Base-by-base conservation (phyloP, 2,329 filamentous ascomycete genomes). In the Epicoccum nigrum region DNA sequence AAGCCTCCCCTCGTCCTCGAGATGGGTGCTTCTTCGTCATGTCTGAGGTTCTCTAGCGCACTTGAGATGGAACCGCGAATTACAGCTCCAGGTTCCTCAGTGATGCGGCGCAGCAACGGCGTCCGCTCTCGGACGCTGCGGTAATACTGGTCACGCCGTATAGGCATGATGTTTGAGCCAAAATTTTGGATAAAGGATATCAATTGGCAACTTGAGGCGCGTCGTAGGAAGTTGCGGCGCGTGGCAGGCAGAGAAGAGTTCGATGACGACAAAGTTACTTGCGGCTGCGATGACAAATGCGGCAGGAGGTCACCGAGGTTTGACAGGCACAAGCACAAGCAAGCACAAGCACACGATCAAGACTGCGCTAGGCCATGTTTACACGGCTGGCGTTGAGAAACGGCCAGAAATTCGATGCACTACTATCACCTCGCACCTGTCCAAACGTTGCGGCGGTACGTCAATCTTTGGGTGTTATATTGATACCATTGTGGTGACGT, bases 1-100 rank as follows among this genome's bases (percentile, higher is more conserved):
- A 79, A 57, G 6, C 58, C 48, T 17, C 69, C 70, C 34, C 69
- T 58, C 7, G 51, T 56, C 16, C 44, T 60, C 2, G 69, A 71
- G 13, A 73, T 68, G 17, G 38, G 42, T 15, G 54, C 21, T 7
- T 58, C 49, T 21, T 54, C 52, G 27, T 62, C 63, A 31, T 68
- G 59, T 35, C 53, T 46, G 45, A 62, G 52, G 39, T 49, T 49
- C 38, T 62, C 56, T 15, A 63, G 57, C 46, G 55, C 30, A 49
- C 48, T 58, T 28, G 64, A 39, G 60, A 65, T 38, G 58, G 58
- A 52, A 15, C 45, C 56, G 19, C 55, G 62, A 41, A 73, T 62
- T 11, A 72, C 58, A 17, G 68, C 66, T 17, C 58, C 60, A 20
- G 55, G 63, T 47, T 73, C 69, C 34, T 47, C 60, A 7, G 60